phyloP scores from a whole-genome alignment of 805 yeast genomes.

The Metschnikowia proteae region DNA sequence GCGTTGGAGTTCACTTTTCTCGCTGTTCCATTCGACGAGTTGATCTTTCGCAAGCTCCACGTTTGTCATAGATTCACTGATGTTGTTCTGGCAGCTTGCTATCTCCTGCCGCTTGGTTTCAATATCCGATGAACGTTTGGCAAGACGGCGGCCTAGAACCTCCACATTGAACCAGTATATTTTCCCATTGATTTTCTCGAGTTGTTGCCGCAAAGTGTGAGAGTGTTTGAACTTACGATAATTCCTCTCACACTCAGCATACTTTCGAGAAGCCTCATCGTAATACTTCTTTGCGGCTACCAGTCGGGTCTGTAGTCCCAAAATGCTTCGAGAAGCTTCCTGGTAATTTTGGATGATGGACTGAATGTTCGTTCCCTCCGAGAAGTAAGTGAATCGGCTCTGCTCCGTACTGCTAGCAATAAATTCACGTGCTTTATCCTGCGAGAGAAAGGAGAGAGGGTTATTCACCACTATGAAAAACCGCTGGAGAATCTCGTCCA shows the following conservation, averaged over 20 bases:
- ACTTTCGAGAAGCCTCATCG: constrained; percentile 26
- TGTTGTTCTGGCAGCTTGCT: constrained; percentile 19
- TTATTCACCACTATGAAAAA: constrained; percentile 81
- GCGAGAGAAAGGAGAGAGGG: constrained; percentile 89
- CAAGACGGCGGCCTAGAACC: constrained; percentile 26
- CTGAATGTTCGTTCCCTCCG: constrained; percentile 73
- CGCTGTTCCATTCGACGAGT: not conserved
- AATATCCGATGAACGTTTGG: constrained; percentile 16
- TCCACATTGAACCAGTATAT: constrained; percentile 41
- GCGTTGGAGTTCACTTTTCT: not conserved
- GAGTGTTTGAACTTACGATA: constrained; percentile 35
- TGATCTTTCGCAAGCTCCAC: not conserved
- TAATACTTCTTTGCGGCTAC: constrained; percentile 23
- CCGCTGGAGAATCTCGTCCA: constrained; percentile 64
- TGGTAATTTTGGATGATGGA: constrained; percentile 57
- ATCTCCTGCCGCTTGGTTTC: constrained; percentile 12
- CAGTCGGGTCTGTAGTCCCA: constrained; percentile 27
- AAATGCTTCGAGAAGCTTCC: constrained; percentile 25
- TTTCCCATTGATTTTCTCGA: constrained; percentile 37
- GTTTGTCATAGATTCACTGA: constrained; percentile 12
- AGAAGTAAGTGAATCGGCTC: constrained; percentile 70
- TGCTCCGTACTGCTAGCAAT: constrained; percentile 70
- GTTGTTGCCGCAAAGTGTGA: constrained; percentile 30
- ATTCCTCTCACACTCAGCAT: constrained; percentile 25
- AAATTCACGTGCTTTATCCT: constrained; percentile 90